Evolutionary conservation across 1,284 basidiomycete species (phyloP), one percentile per base, ranked within the genome.

Genomic region (Puccinia brachypodii): DNA sequence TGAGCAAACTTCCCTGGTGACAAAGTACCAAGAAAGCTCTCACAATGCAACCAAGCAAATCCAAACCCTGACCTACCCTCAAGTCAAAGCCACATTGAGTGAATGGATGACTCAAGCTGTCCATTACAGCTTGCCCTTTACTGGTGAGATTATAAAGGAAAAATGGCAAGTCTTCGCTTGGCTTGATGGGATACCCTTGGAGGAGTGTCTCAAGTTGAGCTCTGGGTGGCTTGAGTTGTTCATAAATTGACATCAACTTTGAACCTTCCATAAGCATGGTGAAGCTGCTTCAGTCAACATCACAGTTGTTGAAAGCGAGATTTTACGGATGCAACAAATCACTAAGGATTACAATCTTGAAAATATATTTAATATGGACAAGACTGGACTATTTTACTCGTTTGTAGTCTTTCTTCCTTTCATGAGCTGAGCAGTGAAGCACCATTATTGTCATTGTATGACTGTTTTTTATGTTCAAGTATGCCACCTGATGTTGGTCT

Each of bases 141-240:
- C 69, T 22, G 69, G 47, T 28, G 31, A 72, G 9, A 25, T 72
- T 1, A 47, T 72, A 6, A 38, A 40, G 33, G 58, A 66, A 38
- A 76, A 76, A 64, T 76, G 75, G 75, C 64, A 36, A 53, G 58
- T 66, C 28, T 76, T 76, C 66, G 58, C 75, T 25, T 6, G 75
- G 1, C 25, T 76, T 7, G 56, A 16, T 9, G 60, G 60, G 22
- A 66, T 76, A 3, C 75, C 75, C 22, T 40, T 33, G 13, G 14
- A 44, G 3, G 62, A 76, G 4, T 76, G 75, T 58, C 40, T 76
- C 16, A 33, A 40, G 0, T 31, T 76, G 13, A 42, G 38, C 25
- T 36, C 33, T 31, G 75, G 60, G 16, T 76, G 75, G 75, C 36
- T 76, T 3, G 75, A 64, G 19, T 40, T 36, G 1, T 76, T 76